Conservation (phyloP, 805 yeast species). For the Candida arabinofermentans region DNA sequence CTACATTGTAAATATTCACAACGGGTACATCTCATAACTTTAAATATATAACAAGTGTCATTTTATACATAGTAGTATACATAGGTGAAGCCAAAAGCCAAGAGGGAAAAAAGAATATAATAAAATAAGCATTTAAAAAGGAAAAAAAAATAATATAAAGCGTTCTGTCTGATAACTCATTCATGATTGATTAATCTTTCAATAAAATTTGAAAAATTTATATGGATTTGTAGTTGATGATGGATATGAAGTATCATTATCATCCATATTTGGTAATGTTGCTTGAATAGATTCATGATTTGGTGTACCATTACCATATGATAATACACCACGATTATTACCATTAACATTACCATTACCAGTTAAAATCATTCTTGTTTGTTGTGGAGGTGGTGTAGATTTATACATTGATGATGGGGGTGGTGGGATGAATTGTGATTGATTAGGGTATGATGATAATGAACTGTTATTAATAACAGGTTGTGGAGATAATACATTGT, state of each 20-base stretch:
- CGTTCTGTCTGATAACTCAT: too few species aligned
- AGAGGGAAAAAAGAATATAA: too few species aligned
- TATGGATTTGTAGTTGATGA: slow-evolving; percentile 9
- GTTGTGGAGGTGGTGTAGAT: slow-evolving; percentile 2
- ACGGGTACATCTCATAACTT: too few species aligned
- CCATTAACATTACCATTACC: background rate
- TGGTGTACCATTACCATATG: background rate
- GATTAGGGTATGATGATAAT: background rate
- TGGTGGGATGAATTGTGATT: background rate
- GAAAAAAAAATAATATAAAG: background rate
- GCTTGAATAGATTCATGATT: background rate
- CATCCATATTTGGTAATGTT: slow-evolving; percentile 9
- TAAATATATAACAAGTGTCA: too few species aligned
- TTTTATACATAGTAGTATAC: too few species aligned
- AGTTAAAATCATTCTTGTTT: background rate
- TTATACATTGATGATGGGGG: background rate
- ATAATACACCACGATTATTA: background rate
- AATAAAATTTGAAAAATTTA: slow-evolving; percentile 10
- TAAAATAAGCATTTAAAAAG: background rate
- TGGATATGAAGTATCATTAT: slow-evolving; percentile 9
- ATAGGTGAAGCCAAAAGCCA: too few species aligned
- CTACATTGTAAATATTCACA: too few species aligned
- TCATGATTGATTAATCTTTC: too few species aligned
- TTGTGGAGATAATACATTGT: background rate
- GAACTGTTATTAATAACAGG: background rate